Evolutionary conservation across 306 rosid species (phyloP).

Genomic region (barrel medic (Medicago truncatula)): DNA sequence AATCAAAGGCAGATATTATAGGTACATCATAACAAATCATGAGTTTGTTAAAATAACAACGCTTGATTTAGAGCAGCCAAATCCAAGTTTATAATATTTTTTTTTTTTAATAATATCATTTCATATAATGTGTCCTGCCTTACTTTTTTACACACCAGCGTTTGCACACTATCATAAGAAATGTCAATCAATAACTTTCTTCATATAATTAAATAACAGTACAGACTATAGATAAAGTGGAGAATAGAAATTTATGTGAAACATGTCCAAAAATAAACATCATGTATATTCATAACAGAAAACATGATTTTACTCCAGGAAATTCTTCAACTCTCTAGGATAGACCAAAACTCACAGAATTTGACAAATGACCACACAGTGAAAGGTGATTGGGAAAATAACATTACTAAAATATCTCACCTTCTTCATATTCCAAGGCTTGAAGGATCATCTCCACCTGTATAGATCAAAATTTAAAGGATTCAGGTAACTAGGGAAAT

Average conservation of each 20-base stretch:
- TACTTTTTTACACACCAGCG: conserved; percentile 7
- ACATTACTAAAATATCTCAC: conserved; percentile 49
- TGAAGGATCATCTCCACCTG: conserved; percentile 95
- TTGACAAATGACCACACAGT: background rate
- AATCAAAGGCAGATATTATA: too few relatives aligned
- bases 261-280: conserved; percentile 5
- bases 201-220: background rate
- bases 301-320: background rate
- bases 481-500: conserved; percentile 33
- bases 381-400: conserved; percentile 1
- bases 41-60: too few relatives aligned
- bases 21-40: too few relatives aligned
- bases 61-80: too few relatives aligned
- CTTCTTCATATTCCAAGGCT: conserved; percentile 85
- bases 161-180: background rate
- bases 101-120: background rate
- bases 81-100: too few relatives aligned
- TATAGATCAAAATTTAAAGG: conserved; percentile 31
- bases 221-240: background rate
- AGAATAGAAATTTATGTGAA: background rate
- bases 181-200: conserved; percentile 10
- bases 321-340: background rate
- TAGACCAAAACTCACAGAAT: conserved; percentile 6
- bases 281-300: background rate
- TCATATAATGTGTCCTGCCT: background rate